These are phyloP conservation scores for Cymbomonas tetramitiformis DNA, from an alignment of 139 green algal species.

Conservation along the genomic window DNA sequence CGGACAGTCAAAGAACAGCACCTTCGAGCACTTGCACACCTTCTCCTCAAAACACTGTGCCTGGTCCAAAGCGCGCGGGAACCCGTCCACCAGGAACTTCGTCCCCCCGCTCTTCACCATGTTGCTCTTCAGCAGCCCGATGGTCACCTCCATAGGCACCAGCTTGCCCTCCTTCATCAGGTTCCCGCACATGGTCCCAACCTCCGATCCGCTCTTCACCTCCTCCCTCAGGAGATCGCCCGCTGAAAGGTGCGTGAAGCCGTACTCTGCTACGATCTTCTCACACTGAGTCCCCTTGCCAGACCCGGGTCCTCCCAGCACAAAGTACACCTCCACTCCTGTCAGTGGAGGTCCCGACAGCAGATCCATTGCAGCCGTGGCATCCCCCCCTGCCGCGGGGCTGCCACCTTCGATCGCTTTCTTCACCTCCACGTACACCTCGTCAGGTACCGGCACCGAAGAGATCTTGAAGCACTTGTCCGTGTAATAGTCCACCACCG, in stretches of 20 bases:
- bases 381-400: background rate
- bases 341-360: background rate
- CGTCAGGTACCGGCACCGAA: conserved; percentile 1
- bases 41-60: conserved; percentile 11
- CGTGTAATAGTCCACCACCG: conserved; percentile 9
- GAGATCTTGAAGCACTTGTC: conserved; percentile 3
- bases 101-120: conserved; percentile 42
- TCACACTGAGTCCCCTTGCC: conserved; percentile 26
- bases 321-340: conserved; percentile 9
- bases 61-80: conserved; percentile 29
- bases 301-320: conserved; percentile 13
- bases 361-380: background rate
- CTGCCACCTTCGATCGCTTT: background rate
- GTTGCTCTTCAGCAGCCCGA: conserved; percentile 50
- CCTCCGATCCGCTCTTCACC: conserved; percentile 41
- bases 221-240: conserved; percentile 61
- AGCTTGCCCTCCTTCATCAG: conserved; percentile 70
- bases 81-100: conserved; percentile 33
- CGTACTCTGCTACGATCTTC: conserved; percentile 17
- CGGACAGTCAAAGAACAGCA: conserved; percentile 29
- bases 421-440: conserved; percentile 11
- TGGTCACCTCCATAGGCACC: conserved; percentile 54
- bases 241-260: conserved; percentile 27
- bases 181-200: conserved; percentile 27
- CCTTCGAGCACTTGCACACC: conserved; percentile 4